Base-by-base conservation (phyloP, 2,329 filamentous ascomycete species). In the Trichoderma sp. region DNA sequence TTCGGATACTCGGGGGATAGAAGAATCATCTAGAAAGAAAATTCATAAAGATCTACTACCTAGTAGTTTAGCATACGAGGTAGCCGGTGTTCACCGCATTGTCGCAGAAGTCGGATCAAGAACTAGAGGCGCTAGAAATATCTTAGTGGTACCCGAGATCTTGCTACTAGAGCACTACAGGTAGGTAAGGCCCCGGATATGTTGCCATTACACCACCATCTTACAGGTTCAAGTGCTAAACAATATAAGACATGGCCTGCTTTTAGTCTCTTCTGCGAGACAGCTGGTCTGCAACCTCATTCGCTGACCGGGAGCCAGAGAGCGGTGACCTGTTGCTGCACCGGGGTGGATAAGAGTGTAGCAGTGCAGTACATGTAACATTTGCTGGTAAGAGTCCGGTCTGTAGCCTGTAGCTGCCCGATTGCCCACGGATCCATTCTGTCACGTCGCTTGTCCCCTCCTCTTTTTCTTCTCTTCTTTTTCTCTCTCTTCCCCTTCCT, bases 381-480 rank as follows among this genome's bases (percentile, higher is more conserved):
- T 30, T 30, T 32, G 8, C 28, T 21, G 56, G 28, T 21, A 9
- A 30, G 56, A 58, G 56, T 30, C 56, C 28, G 56, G 26, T 32
- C 7, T 32, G 47, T 58, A 30, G 26, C 56, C 57, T 57, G 57
- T 66, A 66, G 70, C 39, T 71, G 70, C 70, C 70, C 56, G 53
- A 71, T 36, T 14, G 53, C 53, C 34, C 64, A 30, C 64, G 64
- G 64, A 18, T 67, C 30, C 30, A 24, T 32, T 24, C 66, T 51
- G 53, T 43, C 26, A 39, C 65, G 15, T 32, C 43, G 39, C 15
- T 63, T 56, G 26, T 63, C 28, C 28, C 60, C 34, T 64, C 53
- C 28, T 66, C 21, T 32, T 26, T 24, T 32, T 47, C 18, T 14
- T 43, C 47, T 34, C 30, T 18, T 39, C 26, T 11, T 39, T 53